Percentiles rank a stretch among this genome's conserved stretches.
These are phyloP conservation scores for Knoxdaviesia capensis DNA, from an alignment of 2,329 filamentous ascomycete genomes.

Conservation along the genomic window DNA sequence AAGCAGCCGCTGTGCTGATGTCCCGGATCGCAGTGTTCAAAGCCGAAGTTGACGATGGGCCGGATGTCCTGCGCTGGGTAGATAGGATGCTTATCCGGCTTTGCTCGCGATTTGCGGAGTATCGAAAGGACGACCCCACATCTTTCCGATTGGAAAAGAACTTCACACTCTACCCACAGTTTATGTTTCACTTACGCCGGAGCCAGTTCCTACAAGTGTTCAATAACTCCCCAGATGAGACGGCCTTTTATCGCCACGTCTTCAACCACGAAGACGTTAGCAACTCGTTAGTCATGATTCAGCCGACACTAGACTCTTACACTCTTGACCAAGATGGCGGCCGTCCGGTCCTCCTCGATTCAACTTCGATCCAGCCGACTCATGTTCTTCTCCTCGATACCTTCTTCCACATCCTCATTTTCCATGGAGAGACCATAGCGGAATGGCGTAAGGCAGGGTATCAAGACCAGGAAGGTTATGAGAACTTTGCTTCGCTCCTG, in stretches of 20 bases:
- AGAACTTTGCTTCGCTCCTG: constrained; percentile 76
- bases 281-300: constrained; percentile 97
- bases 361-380: constrained; percentile 83
- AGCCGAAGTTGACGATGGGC: constrained; percentile 92
- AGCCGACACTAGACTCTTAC: constrained; percentile 92
- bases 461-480: constrained; percentile 93
- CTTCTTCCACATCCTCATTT: constrained; percentile 98
- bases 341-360: constrained; percentile 85
- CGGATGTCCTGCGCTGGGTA: constrained; percentile 96
- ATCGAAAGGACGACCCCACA: constrained; percentile 91
- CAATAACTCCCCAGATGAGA: constrained; percentile 98
- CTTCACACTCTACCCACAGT: constrained; percentile 95
- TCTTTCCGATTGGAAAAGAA: constrained; percentile 97
- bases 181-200: constrained; percentile 97
- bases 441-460: constrained; percentile 98
- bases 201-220: constrained; percentile 98
- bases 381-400: constrained; percentile 91
- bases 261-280: constrained; percentile 93
- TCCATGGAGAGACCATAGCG: constrained; percentile 93
- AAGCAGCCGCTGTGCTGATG: constrained; percentile 94
- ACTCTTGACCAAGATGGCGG: constrained; percentile 90
- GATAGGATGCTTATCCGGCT: constrained; percentile 95
- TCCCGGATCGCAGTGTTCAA: constrained; percentile 98
- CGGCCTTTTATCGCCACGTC: constrained; percentile 95
- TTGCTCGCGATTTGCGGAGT: constrained; percentile 92